A percentile compares a stretch with the other conserved stretches of the same genome.
Conservation (phyloP, 306 rosid species). For the Vicia faba region DNA sequence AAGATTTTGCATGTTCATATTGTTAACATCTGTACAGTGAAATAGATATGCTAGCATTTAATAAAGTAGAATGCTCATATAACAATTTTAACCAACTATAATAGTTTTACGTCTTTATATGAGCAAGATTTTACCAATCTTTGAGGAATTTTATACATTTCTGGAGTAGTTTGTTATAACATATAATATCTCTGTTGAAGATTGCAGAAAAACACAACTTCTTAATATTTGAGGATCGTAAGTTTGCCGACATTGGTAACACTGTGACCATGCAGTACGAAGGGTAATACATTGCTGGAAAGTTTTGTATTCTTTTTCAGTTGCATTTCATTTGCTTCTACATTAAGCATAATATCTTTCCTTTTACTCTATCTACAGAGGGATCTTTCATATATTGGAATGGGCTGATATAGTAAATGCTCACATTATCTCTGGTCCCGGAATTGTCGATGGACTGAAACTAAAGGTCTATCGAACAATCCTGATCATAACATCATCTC, state of each 20-base stretch:
- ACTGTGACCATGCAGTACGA: constrained; percentile 90
- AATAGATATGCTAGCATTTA: constrained; percentile 9
- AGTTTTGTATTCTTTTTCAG: constrained; percentile 13
- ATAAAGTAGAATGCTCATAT: background rate
- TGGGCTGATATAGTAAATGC: constrained; percentile 98
- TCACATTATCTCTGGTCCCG: constrained; percentile 95
- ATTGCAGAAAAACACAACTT: constrained; percentile 86
- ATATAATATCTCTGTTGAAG: constrained; percentile 44
- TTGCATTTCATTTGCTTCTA: constrained; percentile 20
- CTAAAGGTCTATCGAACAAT: constrained; percentile 56
- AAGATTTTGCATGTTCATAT: constrained; percentile 4
- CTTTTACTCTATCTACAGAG: constrained; percentile 52
- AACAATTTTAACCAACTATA: constrained; percentile 4
- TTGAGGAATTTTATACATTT: constrained; percentile 24
- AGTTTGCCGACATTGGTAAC: constrained; percentile 93
- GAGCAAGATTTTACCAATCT: background rate
- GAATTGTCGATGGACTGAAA: constrained; percentile 87
- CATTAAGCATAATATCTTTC: constrained; percentile 22
- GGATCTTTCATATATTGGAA: constrained; percentile 83
- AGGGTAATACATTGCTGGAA: constrained; percentile 56
- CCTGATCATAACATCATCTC: background rate
- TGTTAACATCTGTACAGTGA: background rate
- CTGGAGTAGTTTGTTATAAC: constrained; percentile 25
- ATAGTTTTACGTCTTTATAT: background rate
- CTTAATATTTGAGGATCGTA: constrained; percentile 91